Conservation (phyloP, 2,329 filamentous ascomycete genomes). For the Neopestalotiopsis sp. region DNA sequence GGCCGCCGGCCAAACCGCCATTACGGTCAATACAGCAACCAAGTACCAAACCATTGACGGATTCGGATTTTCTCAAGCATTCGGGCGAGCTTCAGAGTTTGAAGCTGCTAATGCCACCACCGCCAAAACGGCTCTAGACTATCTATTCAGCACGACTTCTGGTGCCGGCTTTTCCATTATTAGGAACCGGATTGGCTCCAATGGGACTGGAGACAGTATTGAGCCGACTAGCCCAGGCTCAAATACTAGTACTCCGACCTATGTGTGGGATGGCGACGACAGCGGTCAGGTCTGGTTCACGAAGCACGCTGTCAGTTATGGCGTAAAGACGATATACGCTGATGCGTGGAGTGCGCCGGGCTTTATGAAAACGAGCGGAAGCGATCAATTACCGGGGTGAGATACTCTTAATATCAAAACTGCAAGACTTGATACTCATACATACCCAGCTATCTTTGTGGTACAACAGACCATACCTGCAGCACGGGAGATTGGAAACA, state of each 20-base stretch:
- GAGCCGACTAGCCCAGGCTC: constrained; percentile 49
- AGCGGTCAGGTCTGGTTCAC: constrained; percentile 56
- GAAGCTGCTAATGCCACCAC: constrained; percentile 36
- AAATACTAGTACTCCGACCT: constrained; percentile 44
- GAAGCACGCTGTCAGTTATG: constrained; percentile 49
- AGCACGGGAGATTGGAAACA: constrained; percentile 50
- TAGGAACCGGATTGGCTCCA: constrained; percentile 52
- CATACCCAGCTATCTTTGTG: constrained; percentile 40
- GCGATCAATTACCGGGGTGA: constrained; percentile 33
- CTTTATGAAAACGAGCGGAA: constrained; percentile 52
- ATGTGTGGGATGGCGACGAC: constrained; percentile 52
- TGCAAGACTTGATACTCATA: neutral
- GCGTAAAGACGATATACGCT: constrained; percentile 44
- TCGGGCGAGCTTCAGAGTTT: constrained; percentile 47
- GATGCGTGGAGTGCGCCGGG: constrained; percentile 53
- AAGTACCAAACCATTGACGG: constrained; percentile 47
- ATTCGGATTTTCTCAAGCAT: constrained; percentile 55
- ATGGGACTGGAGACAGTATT: constrained; percentile 40
- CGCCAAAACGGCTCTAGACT: constrained; percentile 45
- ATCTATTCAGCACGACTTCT: constrained; percentile 48
- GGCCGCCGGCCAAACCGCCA: constrained; percentile 26
- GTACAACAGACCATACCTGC: constrained; percentile 42
- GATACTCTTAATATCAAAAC: neutral
- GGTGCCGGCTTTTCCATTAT: constrained; percentile 56
- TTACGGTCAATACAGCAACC: constrained; percentile 32